Evolutionary conservation across 257 asterid genomes (phyloP), one percentile per base, ranked within the genome.

Genomic region (Penstemon davidsonii): DNA sequence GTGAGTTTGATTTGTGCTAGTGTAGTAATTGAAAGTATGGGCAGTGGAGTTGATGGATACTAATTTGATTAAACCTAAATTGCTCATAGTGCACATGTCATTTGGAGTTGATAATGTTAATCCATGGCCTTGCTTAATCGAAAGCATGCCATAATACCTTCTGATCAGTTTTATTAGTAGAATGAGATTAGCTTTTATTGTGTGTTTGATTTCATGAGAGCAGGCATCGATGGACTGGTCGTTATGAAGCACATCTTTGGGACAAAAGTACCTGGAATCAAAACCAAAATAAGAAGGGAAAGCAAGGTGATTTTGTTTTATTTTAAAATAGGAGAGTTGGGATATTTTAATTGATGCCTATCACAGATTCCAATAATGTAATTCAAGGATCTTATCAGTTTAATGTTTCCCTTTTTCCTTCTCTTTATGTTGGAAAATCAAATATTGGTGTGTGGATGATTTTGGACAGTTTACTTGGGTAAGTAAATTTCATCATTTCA

Each of bases 141-240:
- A 33, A 36, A 57, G 49, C 72, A 4, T 59, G 51, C 51, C 51
- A 12, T 46, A 7, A 46, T 38, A 19, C 63, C 51, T 55, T 64
- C 8, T 15, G 8, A 46, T 68, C 72, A 39, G 60, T 33, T n/a
- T 59, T 46, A 36, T 8, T n/a, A 53, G 57, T 67, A n/a, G 11
- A 55, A 37, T 15, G 4, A 5, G 67, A 45, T 67, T 44, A 72
- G 62, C 19, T 77, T 74, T 61, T 6, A 66, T 47, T 50, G 60
- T 41, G 71, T 37, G 67, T 70, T 74, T 69, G 62, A 56, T 76
- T 39, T 74, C 66, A 60, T 74, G 78, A 62, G 74, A 66, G 33
- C 69, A 93, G 99, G 92, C 99, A 93, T 82, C 81, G 99, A 52
- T 93, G 99, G 99, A 93, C 99, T 33, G 99, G 99, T 69, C 95